Base-by-base conservation (phyloP, 306 rosid genomes). In the Argentina anserina region DNA sequence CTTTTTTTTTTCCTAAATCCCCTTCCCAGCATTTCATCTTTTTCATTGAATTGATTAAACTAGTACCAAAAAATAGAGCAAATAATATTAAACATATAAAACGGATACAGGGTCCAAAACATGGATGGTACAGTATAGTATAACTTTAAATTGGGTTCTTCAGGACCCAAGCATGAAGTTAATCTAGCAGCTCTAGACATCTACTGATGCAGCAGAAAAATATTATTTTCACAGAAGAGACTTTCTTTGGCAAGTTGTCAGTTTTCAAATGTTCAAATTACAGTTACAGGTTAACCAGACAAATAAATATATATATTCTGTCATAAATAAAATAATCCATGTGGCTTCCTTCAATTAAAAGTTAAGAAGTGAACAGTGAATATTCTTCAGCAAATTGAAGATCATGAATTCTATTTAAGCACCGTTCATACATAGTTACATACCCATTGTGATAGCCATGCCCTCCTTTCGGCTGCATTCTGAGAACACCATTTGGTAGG, bases 401-500 rank as follows among this genome's bases (percentile, higher is more conserved):
- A 55, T 23, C 62, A 56, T 56, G 20, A 13, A 25, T 3, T 26
- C 36, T 5, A 9, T 5, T 56, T 18, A 58, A 25, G 79, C 56
- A 56, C 72, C 78, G 58, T 78, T 31, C 64, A 71, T 71, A 75
- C 80, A 82, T 82, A 93, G 28, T n/a, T 69, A 74, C 82, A 81
- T 85, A 94, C 98, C 98, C 98, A 43, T 89, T 94, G 85, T 94
- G 98, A 84, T 91, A 85, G 34, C 98, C 98, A 81, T 94, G 98
- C 73, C 98, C 97, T 28, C 85, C 98, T 82, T 86, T 91, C 66
- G 83, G 97, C 76, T 86, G 90, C 73, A 94, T 81, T 88, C 94
- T 85, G 70, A 94, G 71, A 85, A 91, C 81, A 72, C 98, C 98
- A 80, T 89, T 94, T 67, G 98, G 97, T 80, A 94, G 89, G 83